phyloP scores from a whole-genome alignment of 805 yeast species.

The Diddensiella santjacobensis region DNA sequence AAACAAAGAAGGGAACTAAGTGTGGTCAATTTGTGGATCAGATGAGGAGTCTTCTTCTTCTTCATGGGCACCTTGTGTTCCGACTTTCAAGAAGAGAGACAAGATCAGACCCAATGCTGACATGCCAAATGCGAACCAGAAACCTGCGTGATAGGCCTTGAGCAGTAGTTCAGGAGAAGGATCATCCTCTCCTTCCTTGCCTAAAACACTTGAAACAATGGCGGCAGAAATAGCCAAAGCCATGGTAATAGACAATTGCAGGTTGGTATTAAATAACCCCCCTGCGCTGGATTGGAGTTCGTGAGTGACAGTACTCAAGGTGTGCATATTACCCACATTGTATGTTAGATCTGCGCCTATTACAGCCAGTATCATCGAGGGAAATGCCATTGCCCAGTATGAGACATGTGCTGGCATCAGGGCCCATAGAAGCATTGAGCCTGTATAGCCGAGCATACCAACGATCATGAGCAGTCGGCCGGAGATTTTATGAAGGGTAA shows the following conservation, averaged over 20 bases:
- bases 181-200: conserved; percentile 6
- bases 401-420: conserved; percentile 35
- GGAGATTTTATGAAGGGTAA: conserved; percentile 43
- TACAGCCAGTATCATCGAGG: conserved; percentile 40
- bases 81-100: conserved; percentile 37
- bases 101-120: conserved; percentile 31
- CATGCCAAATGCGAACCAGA: conserved; percentile 40
- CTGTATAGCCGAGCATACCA: conserved; percentile 38
- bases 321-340: conserved; percentile 44
- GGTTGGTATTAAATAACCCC: conserved; percentile 45
- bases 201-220: conserved; percentile 25
- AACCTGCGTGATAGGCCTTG: conserved; percentile 30
- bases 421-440: conserved; percentile 42
- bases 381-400: conserved; percentile 47
- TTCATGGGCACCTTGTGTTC: conserved; percentile 26
- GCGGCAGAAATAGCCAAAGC: conserved; percentile 44
- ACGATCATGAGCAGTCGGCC: conserved; percentile 38
- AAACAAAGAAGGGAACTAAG: too few species aligned
- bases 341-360: conserved; percentile 47
- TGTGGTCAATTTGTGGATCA: too few species aligned
- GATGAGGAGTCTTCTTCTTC: background rate
- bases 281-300: conserved; percentile 45
- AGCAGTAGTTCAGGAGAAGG: conserved; percentile 15
- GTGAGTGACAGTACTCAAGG: conserved; percentile 40
- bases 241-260: conserved; percentile 41